phyloP scores from a whole-genome alignment of 345 rosid genomes.

The Iberis pinnata region DNA sequence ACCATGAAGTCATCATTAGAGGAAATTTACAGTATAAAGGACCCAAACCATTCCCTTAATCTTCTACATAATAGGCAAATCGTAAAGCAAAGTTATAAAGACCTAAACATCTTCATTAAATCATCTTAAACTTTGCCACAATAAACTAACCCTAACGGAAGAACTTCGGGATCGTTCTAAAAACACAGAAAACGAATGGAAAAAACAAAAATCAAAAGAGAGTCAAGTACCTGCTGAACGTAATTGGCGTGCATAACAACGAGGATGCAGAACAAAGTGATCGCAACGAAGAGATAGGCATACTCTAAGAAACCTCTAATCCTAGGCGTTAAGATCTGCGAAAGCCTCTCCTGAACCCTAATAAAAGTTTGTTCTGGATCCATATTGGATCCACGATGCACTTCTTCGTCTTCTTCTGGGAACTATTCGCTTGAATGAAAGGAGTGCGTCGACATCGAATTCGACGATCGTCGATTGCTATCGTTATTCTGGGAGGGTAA shows the following conservation, averaged over 20 bases:
- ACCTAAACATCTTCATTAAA: no score
- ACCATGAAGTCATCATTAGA: no score
- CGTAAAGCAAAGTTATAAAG: no score
- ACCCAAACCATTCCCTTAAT: not conserved
- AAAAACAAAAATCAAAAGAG: no score
- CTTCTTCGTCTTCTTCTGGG: slow-evolving; percentile 13
- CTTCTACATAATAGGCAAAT: no score
- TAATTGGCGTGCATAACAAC: slow-evolving; percentile 99
- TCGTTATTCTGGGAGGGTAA: not conserved
- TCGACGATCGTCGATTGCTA: not conserved
- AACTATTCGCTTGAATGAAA: no score
- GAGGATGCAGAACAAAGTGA: slow-evolving; percentile 81
- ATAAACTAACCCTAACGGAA: not conserved
- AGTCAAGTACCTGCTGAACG: slow-evolving; percentile 84
- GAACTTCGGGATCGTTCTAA: no score
- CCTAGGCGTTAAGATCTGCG: slow-evolving; percentile 75
- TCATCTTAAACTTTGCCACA: no score
- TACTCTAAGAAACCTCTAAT: slow-evolving; percentile 78
- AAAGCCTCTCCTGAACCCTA: slow-evolving; percentile 89
- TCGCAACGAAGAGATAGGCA: slow-evolving; percentile 61
- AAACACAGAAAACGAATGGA: no score
- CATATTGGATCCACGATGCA: slow-evolving; percentile 37
- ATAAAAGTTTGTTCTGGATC: slow-evolving; percentile 99
- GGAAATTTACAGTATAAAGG: not conserved
- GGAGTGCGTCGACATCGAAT: slow-evolving; percentile 18